Percentiles rank a stretch among this genome's conserved stretches.
These are phyloP conservation scores for Boletus huronensis DNA, from an alignment of 768 basidiomycete genomes.

Conservation along the genomic window DNA sequence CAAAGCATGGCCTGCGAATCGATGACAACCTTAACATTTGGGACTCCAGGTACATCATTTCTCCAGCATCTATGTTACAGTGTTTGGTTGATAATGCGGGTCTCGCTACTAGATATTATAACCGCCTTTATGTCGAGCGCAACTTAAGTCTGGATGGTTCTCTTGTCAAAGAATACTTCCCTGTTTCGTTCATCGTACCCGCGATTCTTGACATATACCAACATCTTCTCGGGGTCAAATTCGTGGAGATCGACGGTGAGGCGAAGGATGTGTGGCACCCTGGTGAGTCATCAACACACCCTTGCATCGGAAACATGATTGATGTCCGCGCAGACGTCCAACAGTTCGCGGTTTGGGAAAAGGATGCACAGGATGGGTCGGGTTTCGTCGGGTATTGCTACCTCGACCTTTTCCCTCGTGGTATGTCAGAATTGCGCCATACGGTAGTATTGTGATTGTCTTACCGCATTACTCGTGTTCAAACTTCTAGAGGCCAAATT, in stretches of 20 bases:
- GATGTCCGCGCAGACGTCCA: constrained; percentile 56
- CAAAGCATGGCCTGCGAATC: constrained; percentile 53
- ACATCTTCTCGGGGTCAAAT: constrained; percentile 68
- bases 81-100: background rate
- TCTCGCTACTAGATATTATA: constrained; percentile 22
- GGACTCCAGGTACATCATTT: constrained; percentile 67
- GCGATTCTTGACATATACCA: constrained; percentile 80
- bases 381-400: constrained; percentile 83
- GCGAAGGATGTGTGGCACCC: constrained; percentile 73
- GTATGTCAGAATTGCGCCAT: constrained; percentile 35
- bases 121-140: constrained; percentile 49
- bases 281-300: constrained; percentile 40
- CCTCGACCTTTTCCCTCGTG: constrained; percentile 80
- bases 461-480: background rate
- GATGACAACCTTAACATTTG: constrained; percentile 73
- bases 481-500: constrained; percentile 59
- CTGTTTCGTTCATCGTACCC: constrained; percentile 74
- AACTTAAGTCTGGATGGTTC: constrained; percentile 66
- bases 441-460: background rate
- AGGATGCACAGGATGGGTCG: constrained; percentile 61
- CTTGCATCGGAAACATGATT: background rate
- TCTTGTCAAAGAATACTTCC: constrained; percentile 84
- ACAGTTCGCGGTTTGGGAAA: constrained; percentile 80
- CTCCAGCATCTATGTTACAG: background rate
- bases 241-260: constrained; percentile 50